A percentile compares a stretch with the other conserved stretches of the same genome.
phyloP scores from a whole-genome alignment of 139 green algal genomes.

The Coccomyxa sp. region DNA sequence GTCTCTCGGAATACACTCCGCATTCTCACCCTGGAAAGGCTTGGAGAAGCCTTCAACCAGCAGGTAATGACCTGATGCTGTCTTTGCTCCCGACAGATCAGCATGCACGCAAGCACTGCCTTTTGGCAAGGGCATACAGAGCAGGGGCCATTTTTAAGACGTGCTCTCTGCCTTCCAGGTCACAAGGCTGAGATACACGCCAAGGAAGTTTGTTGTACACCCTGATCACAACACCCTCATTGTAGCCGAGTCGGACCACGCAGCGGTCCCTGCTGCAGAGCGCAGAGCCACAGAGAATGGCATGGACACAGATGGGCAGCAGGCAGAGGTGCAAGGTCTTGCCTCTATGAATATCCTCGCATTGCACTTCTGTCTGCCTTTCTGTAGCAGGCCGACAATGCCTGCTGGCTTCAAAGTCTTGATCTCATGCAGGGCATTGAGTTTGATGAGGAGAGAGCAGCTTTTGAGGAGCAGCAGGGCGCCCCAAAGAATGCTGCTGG shows the following conservation, averaged over 20 bases:
- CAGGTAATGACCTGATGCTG: not conserved
- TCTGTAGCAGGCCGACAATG: no score
- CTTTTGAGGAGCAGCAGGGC: slow-evolving; percentile 76
- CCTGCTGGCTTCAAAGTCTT: no score
- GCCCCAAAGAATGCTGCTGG: slow-evolving; percentile 55
- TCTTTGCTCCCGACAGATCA: no score
- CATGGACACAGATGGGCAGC: slow-evolving; percentile 23
- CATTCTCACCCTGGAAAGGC: slow-evolving; percentile 86
- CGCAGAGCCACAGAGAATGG: slow-evolving; percentile 39
- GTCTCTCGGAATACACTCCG: slow-evolving; percentile 80
- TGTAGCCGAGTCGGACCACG: slow-evolving; percentile 76
- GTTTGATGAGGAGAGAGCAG: slow-evolving; percentile 55
- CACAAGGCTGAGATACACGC: slow-evolving; percentile 89
- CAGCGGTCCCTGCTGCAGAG: slow-evolving; percentile 57
- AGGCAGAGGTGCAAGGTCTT: not conserved
- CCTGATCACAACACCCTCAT: slow-evolving; percentile 63
- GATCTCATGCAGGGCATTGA: slow-evolving; percentile 1
- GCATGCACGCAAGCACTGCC: not conserved
- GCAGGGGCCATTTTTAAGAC: not conserved
- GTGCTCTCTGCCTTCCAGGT: not conserved
- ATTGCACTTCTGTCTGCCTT: not conserved
- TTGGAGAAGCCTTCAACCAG: slow-evolving; percentile 94
- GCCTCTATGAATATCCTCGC: not conserved
- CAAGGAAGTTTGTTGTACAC: slow-evolving; percentile 82
- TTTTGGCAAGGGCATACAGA: not conserved